Percentiles rank a stretch among this genome's conserved stretches.
These are phyloP conservation scores for Boletellus deceptivus DNA, from an alignment of 1,284 basidiomycete genomes.

Conservation along the genomic window DNA sequence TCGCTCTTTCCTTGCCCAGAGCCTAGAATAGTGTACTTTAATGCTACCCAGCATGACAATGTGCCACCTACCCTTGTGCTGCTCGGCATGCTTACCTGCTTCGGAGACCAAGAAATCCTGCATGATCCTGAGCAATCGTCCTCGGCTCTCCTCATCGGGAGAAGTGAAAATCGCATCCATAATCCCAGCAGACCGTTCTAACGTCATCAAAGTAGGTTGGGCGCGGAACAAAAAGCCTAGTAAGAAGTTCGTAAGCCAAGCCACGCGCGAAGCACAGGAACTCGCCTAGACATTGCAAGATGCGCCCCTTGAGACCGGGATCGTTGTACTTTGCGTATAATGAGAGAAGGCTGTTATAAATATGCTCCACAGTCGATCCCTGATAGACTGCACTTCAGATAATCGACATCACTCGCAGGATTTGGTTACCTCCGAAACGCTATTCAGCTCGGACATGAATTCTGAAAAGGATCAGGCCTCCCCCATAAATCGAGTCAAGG, in stretches of 20 bases:
- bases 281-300: slow-evolving; percentile 81
- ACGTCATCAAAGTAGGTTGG: slow-evolving; percentile 85
- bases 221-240: slow-evolving; percentile 89
- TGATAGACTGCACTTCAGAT: slow-evolving; percentile 29
- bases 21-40: slow-evolving; percentile 23
- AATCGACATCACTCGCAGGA: background rate
- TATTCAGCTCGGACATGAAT: slow-evolving; percentile 56
- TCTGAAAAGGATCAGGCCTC: slow-evolving; percentile 32
- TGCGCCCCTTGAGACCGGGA: slow-evolving; percentile 54
- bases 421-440: slow-evolving; percentile 52
- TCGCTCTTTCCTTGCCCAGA: slow-evolving; percentile 45
- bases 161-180: slow-evolving; percentile 87
- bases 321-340: slow-evolving; percentile 66
- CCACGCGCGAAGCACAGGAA: background rate
- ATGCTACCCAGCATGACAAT: background rate
- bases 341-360: slow-evolving; percentile 71
- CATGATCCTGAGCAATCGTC: slow-evolving; percentile 80
- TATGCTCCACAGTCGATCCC: slow-evolving; percentile 77
- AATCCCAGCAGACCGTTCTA: slow-evolving; percentile 72
- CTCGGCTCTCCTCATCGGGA: slow-evolving; percentile 66
- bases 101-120: slow-evolving; percentile 88
- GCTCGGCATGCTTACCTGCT: slow-evolving; percentile 67
- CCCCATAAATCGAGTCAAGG: background rate
- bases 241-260: background rate
- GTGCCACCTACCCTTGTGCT: slow-evolving; percentile 55